Evolutionary conservation across 2,329 filamentous ascomycete genomes (phyloP), one percentile per base, ranked within the genome.

Genomic region (Sporothrix brasiliensis): DNA sequence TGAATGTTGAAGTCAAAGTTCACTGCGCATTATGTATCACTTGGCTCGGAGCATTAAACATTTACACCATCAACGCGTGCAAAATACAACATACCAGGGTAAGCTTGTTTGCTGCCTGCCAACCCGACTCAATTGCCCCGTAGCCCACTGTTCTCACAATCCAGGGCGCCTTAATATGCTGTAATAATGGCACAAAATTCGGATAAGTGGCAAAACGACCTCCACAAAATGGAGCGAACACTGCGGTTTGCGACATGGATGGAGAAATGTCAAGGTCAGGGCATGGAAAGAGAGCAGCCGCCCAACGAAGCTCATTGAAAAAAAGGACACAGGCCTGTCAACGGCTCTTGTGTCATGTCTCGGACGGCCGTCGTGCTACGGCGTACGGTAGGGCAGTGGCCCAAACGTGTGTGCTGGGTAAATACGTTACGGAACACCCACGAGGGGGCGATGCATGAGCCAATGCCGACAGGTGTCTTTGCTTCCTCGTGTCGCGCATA

Each of bases 51-150:
- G 67, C 41, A 50, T 68, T 68, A 39, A 68, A 41, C 60, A 50
- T 41, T 21, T 68, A 60, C 24, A 49, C 44, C 53, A 60, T 41
- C 19, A 27, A 41, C 52, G 24, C 52, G 21, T 56, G 47, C 34
- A 60, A 30, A 60, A 70, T 70, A 52, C 68, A 56, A 70, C 68
- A 21, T 67, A 41, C 69, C 54, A 70, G 69, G 69, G 69, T 70
- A 70, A 70, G 69, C 69, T 65, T 68, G 21, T 34, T 68, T 56
- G 63, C 63, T 66, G 27, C 21, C 47, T 66, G 14, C 49, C 63
- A 11, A 21, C 30, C 30, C 49, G 44, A 50, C 50, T 16, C 24
- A 30, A 50, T 21, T 65, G 41, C 44, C 50, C 61, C 44, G 24
- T 34, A 50, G 21, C 7, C 58, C 39, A 47, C 21, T 44, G 3